phyloP scores from a whole-genome alignment of 2,329 filamentous ascomycete species.

The Colletotrichum nymphaeae region DNA sequence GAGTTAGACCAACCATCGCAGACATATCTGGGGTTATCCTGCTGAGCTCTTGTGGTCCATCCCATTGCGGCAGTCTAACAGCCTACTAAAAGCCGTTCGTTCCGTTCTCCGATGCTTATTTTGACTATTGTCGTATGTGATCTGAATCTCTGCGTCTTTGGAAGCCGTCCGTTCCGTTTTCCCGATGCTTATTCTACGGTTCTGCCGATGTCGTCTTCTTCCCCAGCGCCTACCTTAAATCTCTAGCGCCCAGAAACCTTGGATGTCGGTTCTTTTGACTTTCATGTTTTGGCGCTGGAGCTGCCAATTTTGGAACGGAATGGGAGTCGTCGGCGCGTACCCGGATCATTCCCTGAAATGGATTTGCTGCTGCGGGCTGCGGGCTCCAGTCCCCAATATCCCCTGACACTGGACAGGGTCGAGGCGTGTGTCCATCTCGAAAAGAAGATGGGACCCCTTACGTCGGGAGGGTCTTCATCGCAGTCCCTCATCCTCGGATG shows the following conservation, averaged over 20 bases:
- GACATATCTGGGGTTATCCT: background rate
- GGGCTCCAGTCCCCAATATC: too few species aligned
- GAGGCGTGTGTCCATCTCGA: too few species aligned
- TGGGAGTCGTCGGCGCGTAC: slow-evolving; percentile 10
- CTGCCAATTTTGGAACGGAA: background rate
- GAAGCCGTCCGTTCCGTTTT: background rate
- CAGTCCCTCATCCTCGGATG: background rate
- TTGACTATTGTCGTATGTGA: background rate
- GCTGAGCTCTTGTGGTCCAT: too few species aligned
- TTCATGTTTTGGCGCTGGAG: background rate
- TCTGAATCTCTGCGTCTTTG: background rate
- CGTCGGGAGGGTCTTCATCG: slow-evolving; percentile 7
- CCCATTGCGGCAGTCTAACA: too few species aligned
- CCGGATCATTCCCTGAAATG: background rate
- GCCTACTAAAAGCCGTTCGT: too few species aligned
- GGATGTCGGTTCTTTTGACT: too few species aligned
- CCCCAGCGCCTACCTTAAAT: background rate
- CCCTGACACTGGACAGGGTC: background rate
- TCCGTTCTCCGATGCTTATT: background rate
- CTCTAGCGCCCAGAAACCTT: background rate
- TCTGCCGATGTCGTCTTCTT: background rate
- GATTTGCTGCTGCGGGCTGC: too few species aligned
- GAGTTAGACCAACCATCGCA: too few species aligned
- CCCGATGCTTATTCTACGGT: background rate
- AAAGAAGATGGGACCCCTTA: background rate